Percentiles rank a stretch among this genome's conserved stretches.
Conservation (phyloP, 345 rosid genomes). For the Crucihimalaya himalaica region DNA sequence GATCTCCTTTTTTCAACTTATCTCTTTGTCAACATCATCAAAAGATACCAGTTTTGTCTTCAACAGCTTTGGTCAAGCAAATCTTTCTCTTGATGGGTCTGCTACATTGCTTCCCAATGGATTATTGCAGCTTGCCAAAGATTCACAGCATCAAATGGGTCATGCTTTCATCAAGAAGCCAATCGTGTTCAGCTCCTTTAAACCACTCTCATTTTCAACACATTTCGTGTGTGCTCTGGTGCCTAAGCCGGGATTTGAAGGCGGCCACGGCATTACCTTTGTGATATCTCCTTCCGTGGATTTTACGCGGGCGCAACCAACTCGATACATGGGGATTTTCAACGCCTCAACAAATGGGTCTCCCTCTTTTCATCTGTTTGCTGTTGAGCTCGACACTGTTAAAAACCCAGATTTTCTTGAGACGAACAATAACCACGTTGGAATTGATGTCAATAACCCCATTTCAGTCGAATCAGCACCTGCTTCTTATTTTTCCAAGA, state of each 20-base stretch:
- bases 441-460: constrained; percentile 57
- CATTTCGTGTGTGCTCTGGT: constrained; percentile 47
- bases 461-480: constrained; percentile 40
- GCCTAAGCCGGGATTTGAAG: constrained; percentile 24
- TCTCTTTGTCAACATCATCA: constrained; percentile 31
- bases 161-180: constrained; percentile 68
- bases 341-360: constrained; percentile 40
- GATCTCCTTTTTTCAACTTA: not conserved
- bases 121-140: constrained; percentile 55
- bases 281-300: constrained; percentile 39
- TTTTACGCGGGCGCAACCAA: constrained; percentile 16
- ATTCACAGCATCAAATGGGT: constrained; percentile 52
- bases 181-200: constrained; percentile 42
- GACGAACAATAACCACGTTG: constrained; percentile 55
- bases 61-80: constrained; percentile 25
- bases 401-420: constrained; percentile 46
- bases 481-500: constrained; percentile 44
- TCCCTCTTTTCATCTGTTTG: constrained; percentile 47
- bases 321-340: constrained; percentile 53
- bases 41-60: constrained; percentile 16
- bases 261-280: constrained; percentile 53
- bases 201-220: constrained; percentile 43
- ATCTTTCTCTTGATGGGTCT: constrained; percentile 32
- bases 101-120: constrained; percentile 46
- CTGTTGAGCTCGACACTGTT: constrained; percentile 61